Conservation (phyloP, 371 early-diverging fungal species). For the Mucor plumbeus region DNA sequence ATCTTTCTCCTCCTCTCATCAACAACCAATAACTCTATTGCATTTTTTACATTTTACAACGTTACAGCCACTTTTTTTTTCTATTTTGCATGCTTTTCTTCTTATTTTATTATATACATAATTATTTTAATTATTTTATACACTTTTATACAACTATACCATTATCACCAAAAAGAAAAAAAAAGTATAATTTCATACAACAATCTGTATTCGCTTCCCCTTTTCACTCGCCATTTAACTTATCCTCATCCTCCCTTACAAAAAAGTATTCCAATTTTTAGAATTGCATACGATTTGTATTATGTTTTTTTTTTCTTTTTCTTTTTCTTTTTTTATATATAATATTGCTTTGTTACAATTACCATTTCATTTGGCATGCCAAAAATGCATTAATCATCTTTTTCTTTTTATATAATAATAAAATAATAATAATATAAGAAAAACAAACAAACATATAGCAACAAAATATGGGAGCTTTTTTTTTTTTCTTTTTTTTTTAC, state of each 20-base stretch:
- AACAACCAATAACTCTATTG: background rate
- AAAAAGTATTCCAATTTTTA: background rate
- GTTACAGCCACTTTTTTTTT: background rate
- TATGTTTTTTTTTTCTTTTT: constrained; percentile 1
- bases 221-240: too few species aligned
- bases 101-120: constrained; percentile 10
- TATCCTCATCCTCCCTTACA: background rate
- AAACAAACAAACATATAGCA: background rate
- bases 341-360: background rate
- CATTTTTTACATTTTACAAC: constrained; percentile 7
- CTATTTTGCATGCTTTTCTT: constrained; percentile 4
- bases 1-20: background rate
- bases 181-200: constrained; percentile 2
- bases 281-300: background rate
- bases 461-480: background rate
- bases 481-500: background rate
- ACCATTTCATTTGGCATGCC: background rate
- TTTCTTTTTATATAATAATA: background rate
- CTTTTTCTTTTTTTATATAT: constrained; percentile 3
- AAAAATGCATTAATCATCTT: too few species aligned
- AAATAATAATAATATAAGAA: background rate
- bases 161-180: background rate
- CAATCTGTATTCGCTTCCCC: background rate
- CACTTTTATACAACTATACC: background rate
- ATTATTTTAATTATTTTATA: background rate